These are phyloP conservation scores for Geotrichum carabidarum DNA, from an alignment of 1,139 yeast species.

Conservation along the genomic window DNA sequence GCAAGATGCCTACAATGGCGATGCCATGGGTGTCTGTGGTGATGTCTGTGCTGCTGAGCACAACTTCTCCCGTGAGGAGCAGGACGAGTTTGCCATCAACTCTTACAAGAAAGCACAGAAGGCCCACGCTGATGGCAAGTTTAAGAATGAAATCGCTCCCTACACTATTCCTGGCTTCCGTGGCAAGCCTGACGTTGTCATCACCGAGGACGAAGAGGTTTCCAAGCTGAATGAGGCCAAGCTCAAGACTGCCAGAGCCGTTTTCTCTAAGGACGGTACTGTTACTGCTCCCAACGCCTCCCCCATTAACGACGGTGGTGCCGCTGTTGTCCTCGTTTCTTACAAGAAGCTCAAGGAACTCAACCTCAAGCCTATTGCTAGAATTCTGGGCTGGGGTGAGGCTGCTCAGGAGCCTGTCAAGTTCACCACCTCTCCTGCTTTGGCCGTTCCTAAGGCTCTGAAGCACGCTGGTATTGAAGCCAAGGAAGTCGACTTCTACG, in stretches of 20 bases:
- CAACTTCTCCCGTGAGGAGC: conserved; percentile 60
- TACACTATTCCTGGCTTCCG: conserved; percentile 82
- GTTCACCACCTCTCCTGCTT: conserved; percentile 90
- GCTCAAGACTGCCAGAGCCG: conserved; percentile 80
- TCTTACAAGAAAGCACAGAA: conserved; percentile 82
- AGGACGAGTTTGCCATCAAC: conserved; percentile 80
- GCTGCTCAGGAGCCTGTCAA: conserved; percentile 92
- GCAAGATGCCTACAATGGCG: conserved; percentile 77
- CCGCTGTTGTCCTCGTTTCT: conserved; percentile 83
- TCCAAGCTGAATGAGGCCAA: conserved; percentile 70
- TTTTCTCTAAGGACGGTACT: conserved; percentile 79
- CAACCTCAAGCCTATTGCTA: conserved; percentile 81
- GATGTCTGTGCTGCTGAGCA: conserved; percentile 85
- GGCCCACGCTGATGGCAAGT: conserved; percentile 78
- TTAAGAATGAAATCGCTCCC: conserved; percentile 74
- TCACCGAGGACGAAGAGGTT: conserved; percentile 73
- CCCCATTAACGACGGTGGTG: conserved; percentile 94
- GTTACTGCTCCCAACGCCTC: conserved; percentile 97
- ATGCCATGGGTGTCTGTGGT: conserved; percentile 94
- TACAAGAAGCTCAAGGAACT: conserved; percentile 78
- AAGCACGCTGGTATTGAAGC: conserved; percentile 69
- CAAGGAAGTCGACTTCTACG: conserved; percentile 70
- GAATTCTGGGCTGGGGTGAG: conserved; percentile 92
- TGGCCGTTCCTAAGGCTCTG: conserved; percentile 92
- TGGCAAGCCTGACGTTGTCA: conserved; percentile 81